Base-by-base conservation (phyloP, 169 alveolate species). In the Plasmodium sp. region DNA sequence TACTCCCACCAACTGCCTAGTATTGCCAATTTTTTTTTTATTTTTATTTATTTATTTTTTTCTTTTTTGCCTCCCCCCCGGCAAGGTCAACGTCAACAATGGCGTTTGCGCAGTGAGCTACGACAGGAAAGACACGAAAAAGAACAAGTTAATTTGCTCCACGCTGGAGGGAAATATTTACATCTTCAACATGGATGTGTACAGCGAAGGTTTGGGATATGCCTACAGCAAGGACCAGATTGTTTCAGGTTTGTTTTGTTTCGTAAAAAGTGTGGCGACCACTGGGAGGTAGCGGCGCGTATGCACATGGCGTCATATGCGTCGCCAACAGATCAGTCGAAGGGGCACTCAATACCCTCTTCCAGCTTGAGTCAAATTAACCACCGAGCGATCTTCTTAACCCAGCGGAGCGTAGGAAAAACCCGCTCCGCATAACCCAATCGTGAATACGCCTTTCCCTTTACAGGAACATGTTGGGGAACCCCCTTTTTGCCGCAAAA, bases 381-480 rank as follows among this genome's bases (percentile, higher is more conserved):
- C 77, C 1, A 22, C 22, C n/a, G 33, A 67, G n/a, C 41, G 77
- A 27, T 1, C n/a, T 5, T 3, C 39, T 31, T 67, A 67, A 67
- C 33, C 36, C 14, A 67, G 39, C 41, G 5, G n/a, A 67, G 6
- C 12, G 18, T 18, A 67, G 39, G 18, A 27, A 22, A 27, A 67
- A 2, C 43, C 7, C 4, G 14, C 39, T 67, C 6, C 7, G 18
- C 77, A 67, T 22, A 27, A 18, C 39, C 2, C 3, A 67, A 7
- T 27, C 39, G n/a, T 67, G 6, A 7, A 67, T 67, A 67, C 27
- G 5, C 1, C 9, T 77, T 43, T 34, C 67, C 81, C 14, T 82
- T 71, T 84, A 95, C 84, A 93, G 98, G 99, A 5, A 98, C 99
- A 14, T 96, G 98, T 43, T 98, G 99, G 99, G 99, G 99, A 14